phyloP scores from a whole-genome alignment of 2,329 filamentous ascomycete species.

The Ascochyta koolunga region DNA sequence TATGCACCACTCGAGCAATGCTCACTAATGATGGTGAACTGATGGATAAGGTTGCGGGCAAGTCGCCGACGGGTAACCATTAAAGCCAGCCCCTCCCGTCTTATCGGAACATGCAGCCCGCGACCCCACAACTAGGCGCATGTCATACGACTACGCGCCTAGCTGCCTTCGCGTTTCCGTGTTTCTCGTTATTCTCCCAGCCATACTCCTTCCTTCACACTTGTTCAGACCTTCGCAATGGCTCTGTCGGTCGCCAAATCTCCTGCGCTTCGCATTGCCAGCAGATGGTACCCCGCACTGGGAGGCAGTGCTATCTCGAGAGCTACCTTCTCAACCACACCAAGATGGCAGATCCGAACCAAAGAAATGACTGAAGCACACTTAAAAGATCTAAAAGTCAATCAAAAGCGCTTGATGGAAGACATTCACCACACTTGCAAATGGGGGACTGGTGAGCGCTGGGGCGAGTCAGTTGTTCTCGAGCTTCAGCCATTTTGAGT shows the following conservation, averaged over 20 bases:
- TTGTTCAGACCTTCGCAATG: slow-evolving; percentile 18
- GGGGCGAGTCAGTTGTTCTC: slow-evolving; percentile 62
- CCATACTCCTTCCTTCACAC: slow-evolving; percentile 14
- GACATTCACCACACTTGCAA: slow-evolving; percentile 70
- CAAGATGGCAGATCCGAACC: slow-evolving; percentile 47
- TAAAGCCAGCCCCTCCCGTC: slow-evolving; percentile 10
- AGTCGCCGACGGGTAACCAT: slow-evolving; percentile 15
- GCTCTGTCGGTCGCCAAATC: slow-evolving; percentile 15
- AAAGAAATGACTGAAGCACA: slow-evolving; percentile 59
- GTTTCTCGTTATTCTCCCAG: slow-evolving; percentile 9
- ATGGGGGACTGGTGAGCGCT: slow-evolving; percentile 70
- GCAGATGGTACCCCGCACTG: slow-evolving; percentile 28
- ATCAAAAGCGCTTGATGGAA: slow-evolving; percentile 65
- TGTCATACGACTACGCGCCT: slow-evolving; percentile 20
- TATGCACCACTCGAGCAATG: neutral
- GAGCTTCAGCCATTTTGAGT: neutral
- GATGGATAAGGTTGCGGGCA: slow-evolving; percentile 3
- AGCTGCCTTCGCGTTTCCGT: slow-evolving; percentile 21
- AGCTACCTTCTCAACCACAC: slow-evolving; percentile 39
- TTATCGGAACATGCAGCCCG: slow-evolving; percentile 28
- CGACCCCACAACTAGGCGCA: slow-evolving; percentile 26
- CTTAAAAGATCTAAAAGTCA: slow-evolving; percentile 61
- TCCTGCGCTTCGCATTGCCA: slow-evolving; percentile 27
- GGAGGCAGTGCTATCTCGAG: slow-evolving; percentile 3
- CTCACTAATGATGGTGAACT: neutral